A percentile compares a stretch with the other conserved stretches of the same genome.
These are phyloP conservation scores for Paspalum notatum DNA, from an alignment of 176 grass and related monocot species.

Conservation along the genomic window DNA sequence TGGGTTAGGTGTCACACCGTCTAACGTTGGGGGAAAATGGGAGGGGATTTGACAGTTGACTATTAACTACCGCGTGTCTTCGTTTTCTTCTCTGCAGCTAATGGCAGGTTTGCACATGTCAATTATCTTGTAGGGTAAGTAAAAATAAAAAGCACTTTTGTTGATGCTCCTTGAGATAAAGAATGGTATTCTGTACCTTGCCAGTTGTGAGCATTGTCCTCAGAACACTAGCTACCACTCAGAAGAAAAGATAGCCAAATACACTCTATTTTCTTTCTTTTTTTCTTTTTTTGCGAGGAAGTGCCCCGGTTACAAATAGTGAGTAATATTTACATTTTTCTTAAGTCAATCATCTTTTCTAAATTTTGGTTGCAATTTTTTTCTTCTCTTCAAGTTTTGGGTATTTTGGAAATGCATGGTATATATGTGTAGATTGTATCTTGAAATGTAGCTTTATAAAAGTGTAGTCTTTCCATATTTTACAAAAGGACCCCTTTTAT, in stretches of 20 bases:
- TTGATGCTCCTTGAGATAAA: constrained; percentile 10
- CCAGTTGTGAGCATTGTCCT: constrained; percentile 39
- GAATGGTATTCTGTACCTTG: constrained; percentile 30
- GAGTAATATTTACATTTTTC: not conserved
- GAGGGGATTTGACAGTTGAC: constrained; percentile 37
- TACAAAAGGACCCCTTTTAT: not conserved
- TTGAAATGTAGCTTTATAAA: not conserved
- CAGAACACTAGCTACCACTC: not conserved
- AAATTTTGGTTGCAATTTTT: not conserved
- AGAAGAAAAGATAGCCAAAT: not conserved
- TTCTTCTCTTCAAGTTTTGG: not conserved
- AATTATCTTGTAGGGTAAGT: constrained; percentile 1
- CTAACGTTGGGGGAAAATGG: not conserved
- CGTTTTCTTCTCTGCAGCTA: constrained; percentile 18
- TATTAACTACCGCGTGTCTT: constrained; percentile 18
- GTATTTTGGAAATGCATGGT: not conserved
- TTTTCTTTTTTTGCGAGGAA: not conserved
- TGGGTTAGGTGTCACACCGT: constrained; percentile 16
- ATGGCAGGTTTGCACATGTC: constrained; percentile 43
- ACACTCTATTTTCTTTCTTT: not conserved
- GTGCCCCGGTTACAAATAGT: not conserved
- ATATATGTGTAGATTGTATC: not conserved
- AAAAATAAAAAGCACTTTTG: constrained; percentile 11
- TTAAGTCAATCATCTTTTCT: not conserved
- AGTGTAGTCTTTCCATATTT: not conserved